Conservation (phyloP, 352 stramenopile species). For the Globisporangium uncinulatum region DNA sequence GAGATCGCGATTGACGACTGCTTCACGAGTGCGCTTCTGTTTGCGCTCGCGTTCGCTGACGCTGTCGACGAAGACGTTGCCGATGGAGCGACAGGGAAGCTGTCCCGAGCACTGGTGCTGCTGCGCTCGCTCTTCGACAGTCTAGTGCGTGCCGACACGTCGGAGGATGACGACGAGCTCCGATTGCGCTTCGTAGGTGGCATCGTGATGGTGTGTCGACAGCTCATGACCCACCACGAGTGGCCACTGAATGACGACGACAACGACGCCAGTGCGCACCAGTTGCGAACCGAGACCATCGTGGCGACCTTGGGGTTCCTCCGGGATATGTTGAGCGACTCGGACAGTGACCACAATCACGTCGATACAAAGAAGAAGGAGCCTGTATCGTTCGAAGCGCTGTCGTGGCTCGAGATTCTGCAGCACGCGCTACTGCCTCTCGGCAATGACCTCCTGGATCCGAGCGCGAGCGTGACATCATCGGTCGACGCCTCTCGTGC, state of each 20-base stretch:
- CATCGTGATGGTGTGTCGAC: conserved; percentile 42
- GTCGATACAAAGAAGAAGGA: conserved; percentile 6
- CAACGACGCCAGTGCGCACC: not conserved
- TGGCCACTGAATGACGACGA: conserved; percentile 10
- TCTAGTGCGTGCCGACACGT: conserved; percentile 22
- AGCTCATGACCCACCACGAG: conserved; percentile 24
- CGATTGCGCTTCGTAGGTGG: conserved; percentile 51
- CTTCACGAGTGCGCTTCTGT: conserved; percentile 62
- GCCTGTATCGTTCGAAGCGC: conserved; percentile 23
- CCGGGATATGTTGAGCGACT: conserved; percentile 40
- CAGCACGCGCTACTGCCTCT: conserved; percentile 49
- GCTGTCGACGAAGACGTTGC: conserved; percentile 12
- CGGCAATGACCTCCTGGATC: conserved; percentile 46
- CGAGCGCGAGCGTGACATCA: conserved; percentile 7
- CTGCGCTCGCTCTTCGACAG: conserved; percentile 51
- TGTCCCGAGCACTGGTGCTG: conserved; percentile 36
- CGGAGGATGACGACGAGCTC: conserved; percentile 29
- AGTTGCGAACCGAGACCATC: conserved; percentile 31
- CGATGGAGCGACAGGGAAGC: conserved; percentile 22
- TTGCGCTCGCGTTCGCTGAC: conserved; percentile 27
- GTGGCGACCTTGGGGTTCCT: conserved; percentile 40
- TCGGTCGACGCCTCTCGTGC: not conserved
- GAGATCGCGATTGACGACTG: conserved; percentile 53
- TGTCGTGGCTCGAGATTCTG: conserved; percentile 57
- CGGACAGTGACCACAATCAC: conserved; percentile 13